phyloP scores from a whole-genome alignment of 495 filamentous ascomycete genomes.

The Penicillium robsamsonii region DNA sequence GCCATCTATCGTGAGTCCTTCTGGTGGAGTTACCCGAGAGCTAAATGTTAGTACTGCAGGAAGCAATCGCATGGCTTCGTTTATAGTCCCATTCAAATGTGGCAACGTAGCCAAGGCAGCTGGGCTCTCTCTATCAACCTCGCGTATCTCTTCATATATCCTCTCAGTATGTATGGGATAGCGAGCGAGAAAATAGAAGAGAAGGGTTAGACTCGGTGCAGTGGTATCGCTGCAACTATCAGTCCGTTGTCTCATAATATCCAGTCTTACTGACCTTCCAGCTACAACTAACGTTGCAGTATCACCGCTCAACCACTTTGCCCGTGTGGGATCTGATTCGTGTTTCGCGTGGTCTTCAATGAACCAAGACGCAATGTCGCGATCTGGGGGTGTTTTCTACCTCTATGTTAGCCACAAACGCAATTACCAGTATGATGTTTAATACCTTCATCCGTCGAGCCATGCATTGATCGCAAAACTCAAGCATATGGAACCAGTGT shows the following conservation, averaged over 20 bases:
- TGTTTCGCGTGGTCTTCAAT: constrained; percentile 30
- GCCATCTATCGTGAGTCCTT: constrained; percentile 48
- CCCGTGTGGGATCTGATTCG: constrained; percentile 14
- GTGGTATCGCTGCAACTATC: constrained; percentile 30
- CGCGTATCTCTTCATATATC: constrained; percentile 17
- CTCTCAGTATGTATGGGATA: constrained; percentile 19
- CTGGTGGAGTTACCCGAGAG: constrained; percentile 39
- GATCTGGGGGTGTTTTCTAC: constrained; percentile 2
- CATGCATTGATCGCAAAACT: constrained; percentile 36
- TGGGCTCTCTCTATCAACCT: constrained; percentile 2
- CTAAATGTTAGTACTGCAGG: constrained; percentile 37
- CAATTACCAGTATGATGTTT: not conserved
- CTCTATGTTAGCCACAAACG: not conserved
- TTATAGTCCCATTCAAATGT: constrained; percentile 46
- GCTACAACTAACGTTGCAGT: constrained; percentile 35
- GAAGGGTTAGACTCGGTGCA: constrained; percentile 25
- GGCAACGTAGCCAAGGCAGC: constrained; percentile 3
- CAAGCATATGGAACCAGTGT: constrained; percentile 33
- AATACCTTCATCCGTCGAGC: constrained; percentile 24
- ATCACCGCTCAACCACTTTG: constrained; percentile 28
- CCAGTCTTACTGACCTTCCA: constrained; percentile 28
- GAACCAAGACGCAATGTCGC: constrained; percentile 33
- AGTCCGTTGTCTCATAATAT: not conserved
- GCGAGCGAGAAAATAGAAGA: constrained; percentile 37
- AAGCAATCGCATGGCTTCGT: constrained; percentile 48